phyloP scores from a whole-genome alignment of 176 grass and related monocot species.

The Lolium rigidum region DNA sequence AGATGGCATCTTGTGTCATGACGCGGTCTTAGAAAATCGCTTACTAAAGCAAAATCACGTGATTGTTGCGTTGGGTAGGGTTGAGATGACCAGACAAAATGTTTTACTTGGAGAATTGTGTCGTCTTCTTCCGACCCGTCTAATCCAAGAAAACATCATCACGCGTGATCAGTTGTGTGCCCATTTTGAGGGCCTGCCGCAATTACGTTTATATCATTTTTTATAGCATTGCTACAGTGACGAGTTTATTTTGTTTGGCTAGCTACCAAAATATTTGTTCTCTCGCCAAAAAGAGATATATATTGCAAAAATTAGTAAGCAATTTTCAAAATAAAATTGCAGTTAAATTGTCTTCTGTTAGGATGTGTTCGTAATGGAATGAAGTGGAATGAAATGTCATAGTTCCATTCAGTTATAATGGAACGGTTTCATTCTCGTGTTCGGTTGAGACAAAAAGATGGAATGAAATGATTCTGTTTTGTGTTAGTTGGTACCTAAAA shows the following conservation, averaged over 20 bases:
- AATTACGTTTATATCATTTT: background rate
- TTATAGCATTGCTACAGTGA: background rate
- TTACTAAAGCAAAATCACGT: background rate
- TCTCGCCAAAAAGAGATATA: no score
- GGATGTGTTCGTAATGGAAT: no score
- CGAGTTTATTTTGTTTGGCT: background rate
- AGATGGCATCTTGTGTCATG: constrained; percentile 44
- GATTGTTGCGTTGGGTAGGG: background rate
- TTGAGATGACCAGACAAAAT: constrained; percentile 2
- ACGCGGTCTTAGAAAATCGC: constrained; percentile 25
- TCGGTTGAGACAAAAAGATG: no score
- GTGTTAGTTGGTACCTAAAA: no score
- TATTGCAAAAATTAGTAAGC: no score
- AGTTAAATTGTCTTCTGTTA: no score
- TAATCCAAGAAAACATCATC: constrained; percentile 51
- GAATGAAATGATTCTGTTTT: no score
- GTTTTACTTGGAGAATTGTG: constrained; percentile 23
- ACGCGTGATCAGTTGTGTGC: constrained; percentile 25
- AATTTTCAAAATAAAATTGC: no score
- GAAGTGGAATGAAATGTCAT: no score
- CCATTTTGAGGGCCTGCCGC: background rate
- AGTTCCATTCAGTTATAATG: no score
- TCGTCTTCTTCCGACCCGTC: background rate
- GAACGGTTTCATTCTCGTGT: no score
- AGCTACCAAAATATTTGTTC: no score